Percentiles rank a stretch among this genome's conserved stretches.
phyloP scores from a whole-genome alignment of 1,284 basidiomycete species.

The Cutaneotrichosporon spelunceum region DNA sequence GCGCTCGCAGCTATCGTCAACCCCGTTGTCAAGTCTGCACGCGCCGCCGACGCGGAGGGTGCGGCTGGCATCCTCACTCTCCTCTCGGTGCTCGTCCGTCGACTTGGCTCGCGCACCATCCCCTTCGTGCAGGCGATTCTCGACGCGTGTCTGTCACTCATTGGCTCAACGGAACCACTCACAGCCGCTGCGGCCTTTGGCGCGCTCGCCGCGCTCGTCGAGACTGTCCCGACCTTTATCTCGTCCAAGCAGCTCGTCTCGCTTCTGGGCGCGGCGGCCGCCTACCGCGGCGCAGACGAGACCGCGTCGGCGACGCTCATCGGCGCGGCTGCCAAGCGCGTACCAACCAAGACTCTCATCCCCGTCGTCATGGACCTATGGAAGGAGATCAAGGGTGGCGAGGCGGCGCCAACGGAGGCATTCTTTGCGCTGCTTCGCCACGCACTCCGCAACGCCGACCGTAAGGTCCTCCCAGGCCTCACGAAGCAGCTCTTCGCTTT shows the following conservation, averaged over 20 bases:
- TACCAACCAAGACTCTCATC: conserved; percentile 65
- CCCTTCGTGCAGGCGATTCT: conserved; percentile 75
- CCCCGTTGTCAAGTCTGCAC: conserved; percentile 56
- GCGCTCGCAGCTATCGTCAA: conserved; percentile 62
- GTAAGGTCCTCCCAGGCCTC: conserved; percentile 65
- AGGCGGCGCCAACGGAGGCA: conserved; percentile 36
- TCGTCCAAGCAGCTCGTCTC: conserved; percentile 49
- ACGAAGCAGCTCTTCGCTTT: conserved; percentile 73
- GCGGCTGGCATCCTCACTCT: conserved; percentile 58
- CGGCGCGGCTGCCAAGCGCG: conserved; percentile 65
- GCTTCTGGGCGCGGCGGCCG: conserved; percentile 45
- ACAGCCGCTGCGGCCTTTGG: conserved; percentile 31
- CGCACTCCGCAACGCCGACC: conserved; percentile 63
- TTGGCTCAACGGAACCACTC: conserved; percentile 37
- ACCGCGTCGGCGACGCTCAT: conserved; percentile 34
- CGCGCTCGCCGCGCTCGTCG: conserved; percentile 37
- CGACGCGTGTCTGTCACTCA: conserved; percentile 57
- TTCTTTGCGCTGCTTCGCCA: conserved; percentile 70
- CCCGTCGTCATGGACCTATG: conserved; percentile 58
- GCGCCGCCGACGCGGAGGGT: conserved; percentile 51
- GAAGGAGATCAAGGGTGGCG: conserved; percentile 38
- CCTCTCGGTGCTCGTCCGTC: conserved; percentile 53
- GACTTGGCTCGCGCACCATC: conserved; percentile 80
- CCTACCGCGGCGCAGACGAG: conserved; percentile 32
- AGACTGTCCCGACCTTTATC: conserved; percentile 53